phyloP scores from a whole-genome alignment of 2,329 filamentous ascomycete species.

The Apiospora rasikravindrae region DNA sequence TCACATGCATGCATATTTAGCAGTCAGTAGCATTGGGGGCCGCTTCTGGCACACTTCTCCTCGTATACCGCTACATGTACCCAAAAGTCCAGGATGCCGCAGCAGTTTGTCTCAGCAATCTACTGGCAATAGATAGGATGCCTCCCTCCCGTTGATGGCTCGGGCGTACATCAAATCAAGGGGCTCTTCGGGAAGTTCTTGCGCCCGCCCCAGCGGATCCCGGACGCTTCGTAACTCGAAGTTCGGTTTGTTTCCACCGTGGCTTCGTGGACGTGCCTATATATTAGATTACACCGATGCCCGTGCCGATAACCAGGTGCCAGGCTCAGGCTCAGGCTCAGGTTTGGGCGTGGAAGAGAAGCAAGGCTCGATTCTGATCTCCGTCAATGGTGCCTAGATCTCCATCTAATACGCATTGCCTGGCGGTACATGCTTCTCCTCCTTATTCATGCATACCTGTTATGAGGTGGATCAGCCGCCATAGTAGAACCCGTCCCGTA shows the following conservation, averaged over 20 bases:
- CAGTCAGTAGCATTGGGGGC: not conserved
- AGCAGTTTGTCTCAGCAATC: not conserved
- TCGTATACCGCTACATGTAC: not conserved
- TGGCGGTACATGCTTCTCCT: not conserved
- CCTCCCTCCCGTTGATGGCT: conserved; percentile 5
- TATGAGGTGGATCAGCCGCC: not conserved
- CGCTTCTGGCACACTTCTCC: conserved; percentile 1
- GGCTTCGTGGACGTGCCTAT: not conserved
- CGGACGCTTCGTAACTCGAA: not conserved
- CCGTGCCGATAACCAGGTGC: not conserved
- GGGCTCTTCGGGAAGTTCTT: not conserved
- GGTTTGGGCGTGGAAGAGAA: not conserved
- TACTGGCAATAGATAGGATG: not conserved
- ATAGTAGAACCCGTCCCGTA: not conserved
- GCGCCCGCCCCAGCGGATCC: not conserved
- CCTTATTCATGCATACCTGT: conserved; percentile 1
- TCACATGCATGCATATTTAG: not conserved
- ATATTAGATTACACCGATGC: not conserved
- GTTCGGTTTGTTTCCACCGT: not conserved
- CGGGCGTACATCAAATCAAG: conserved; percentile 8
- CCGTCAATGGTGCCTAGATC: not conserved
- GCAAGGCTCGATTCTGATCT: conserved; percentile 6
- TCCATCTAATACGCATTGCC: conserved; percentile 1
- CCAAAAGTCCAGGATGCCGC: not conserved
- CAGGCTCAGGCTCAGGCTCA: not conserved